Evolutionary conservation across 2,329 filamentous ascomycete genomes (phyloP).

Genomic region (Clarireedia sp.): DNA sequence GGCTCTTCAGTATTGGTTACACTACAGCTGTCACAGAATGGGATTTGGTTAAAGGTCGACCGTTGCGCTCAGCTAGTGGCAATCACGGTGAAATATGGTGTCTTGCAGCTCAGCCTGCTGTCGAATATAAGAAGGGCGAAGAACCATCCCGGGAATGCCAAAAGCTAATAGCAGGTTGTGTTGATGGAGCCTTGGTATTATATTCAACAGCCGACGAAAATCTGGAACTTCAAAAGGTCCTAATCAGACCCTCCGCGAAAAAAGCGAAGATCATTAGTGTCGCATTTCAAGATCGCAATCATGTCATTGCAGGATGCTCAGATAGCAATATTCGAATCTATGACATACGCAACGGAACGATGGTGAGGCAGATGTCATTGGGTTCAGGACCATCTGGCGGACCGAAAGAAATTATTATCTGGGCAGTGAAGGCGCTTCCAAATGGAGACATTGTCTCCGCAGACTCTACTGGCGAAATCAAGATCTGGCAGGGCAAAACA

Average conservation of each 20-base stretch:
- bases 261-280: conserved; percentile 86
- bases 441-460: conserved; percentile 89
- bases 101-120: conserved; percentile 70
- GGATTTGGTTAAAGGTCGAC: conserved; percentile 74
- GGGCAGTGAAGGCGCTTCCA: conserved; percentile 82
- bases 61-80: conserved; percentile 75
- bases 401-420: conserved; percentile 80
- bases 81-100: conserved; percentile 98
- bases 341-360: conserved; percentile 70
- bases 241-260: conserved; percentile 71
- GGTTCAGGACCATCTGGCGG: conserved; percentile 71
- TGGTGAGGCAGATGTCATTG: conserved; percentile 75
- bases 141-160: conserved; percentile 32
- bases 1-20: conserved; percentile 94
- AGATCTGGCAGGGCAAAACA: conserved; percentile 89
- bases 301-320: conserved; percentile 85
- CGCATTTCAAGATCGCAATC: conserved; percentile 76
- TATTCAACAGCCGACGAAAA: conserved; percentile 81
- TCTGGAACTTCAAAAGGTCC: conserved; percentile 67
- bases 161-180: conserved; percentile 80
- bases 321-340: conserved; percentile 91
- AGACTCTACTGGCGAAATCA: conserved; percentile 87
- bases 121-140: conserved; percentile 23
- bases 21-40: conserved; percentile 90
- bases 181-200: conserved; percentile 80